Evolutionary conservation across 495 filamentous ascomycete species (phyloP), one percentile per base, ranked within the genome.

Genomic region (Hyaloscypha finlandica): DNA sequence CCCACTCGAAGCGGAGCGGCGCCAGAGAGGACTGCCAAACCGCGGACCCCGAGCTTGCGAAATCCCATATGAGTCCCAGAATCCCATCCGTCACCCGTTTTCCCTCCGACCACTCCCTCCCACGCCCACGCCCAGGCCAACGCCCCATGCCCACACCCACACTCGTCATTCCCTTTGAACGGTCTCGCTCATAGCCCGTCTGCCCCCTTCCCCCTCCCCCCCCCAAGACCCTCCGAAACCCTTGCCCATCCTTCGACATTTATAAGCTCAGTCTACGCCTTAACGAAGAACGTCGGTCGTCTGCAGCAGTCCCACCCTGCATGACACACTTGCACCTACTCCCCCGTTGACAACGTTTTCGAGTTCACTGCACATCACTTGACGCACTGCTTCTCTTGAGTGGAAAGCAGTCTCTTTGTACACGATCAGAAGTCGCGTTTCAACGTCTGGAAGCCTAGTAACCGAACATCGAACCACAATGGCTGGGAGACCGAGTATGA

Each of bases 401-500:
- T 16, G 16, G 42, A 48, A 48, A 48, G 42, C 16, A 48, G 42
- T 48, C 16, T 48, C 16, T 19, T 14, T 4, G 2, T 3, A 4
- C 42, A 48, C 42, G 4, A 19, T 48, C 42, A 14, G 9, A 14
- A 16, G 16, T 48, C 42, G 42, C 42, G 42, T 48, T 48, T 48
- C 42, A 48, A 48, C 42, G 42, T 48, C 42, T 48, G 42, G 11
- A 19, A 19, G 42, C 42, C 16, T 14, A 6, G 11, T 16, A 48
- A 19, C 12, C 42, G 42, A 48, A 48, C 42, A 48, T 20, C 29
- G 29, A 22, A 25, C 55, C 31, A 57, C 37, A 12, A 67, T 67
- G 65, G 16, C 58, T 22, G 39, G 37, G 22, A 52, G 64, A 67
- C 66, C 73, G 51, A 75, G 65, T 63, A 84, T 85, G 81, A 77